phyloP scores from a whole-genome alignment of 2,329 filamentous ascomycete species.

The Ophiocordyceps camponoti-floridani region DNA sequence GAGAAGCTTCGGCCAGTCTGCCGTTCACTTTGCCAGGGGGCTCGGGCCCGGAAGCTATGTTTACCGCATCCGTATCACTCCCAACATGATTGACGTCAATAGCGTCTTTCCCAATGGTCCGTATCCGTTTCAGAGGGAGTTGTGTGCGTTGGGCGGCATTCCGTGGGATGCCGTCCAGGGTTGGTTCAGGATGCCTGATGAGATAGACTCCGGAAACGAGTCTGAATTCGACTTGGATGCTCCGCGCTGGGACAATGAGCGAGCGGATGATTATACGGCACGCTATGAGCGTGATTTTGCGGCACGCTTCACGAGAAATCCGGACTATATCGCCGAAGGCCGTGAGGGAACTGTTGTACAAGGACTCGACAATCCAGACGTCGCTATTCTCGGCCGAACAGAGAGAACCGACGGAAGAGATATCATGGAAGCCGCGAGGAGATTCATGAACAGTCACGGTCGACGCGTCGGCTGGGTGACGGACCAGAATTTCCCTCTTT shows the following conservation, averaged over 20 bases:
- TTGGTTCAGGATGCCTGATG: neutral
- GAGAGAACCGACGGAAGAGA: neutral
- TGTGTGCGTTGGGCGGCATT: neutral
- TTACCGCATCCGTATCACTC: neutral
- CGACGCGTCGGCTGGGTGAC: neutral
- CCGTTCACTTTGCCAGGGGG: neutral
- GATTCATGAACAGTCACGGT: neutral
- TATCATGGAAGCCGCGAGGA: neutral
- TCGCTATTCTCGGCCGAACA: neutral
- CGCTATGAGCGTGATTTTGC: neutral
- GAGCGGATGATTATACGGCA: neutral
- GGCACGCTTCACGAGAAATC: neutral
- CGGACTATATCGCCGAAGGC: neutral
- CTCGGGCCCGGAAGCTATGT: neutral
- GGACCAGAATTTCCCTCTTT: neutral
- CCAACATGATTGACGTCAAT: neutral
- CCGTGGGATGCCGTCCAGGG: neutral
- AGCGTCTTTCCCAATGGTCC: neutral
- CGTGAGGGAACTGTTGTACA: neutral
- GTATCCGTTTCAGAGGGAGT: neutral
- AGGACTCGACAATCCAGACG: neutral
- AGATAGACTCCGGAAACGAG: neutral
- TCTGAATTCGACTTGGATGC: neutral
- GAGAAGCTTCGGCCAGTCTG: neutral
- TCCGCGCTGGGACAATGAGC: neutral